Percentiles rank a stretch among this genome's conserved stretches.
phyloP scores from a whole-genome alignment of 352 stramenopile species.

The Phytophthora litchii region DNA sequence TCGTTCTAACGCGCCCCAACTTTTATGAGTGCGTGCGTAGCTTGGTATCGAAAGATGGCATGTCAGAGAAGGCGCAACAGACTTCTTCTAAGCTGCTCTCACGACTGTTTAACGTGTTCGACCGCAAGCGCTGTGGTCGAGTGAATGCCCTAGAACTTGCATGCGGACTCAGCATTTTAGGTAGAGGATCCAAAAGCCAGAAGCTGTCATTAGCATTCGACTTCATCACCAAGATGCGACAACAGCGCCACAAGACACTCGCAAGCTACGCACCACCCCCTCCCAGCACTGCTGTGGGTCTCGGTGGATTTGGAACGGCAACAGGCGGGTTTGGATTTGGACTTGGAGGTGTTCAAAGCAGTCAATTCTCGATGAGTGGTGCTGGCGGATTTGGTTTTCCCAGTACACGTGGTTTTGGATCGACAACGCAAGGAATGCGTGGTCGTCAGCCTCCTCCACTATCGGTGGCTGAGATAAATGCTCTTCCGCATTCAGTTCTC shows the following conservation, averaged over 20 bases:
- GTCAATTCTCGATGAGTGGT: slow-evolving; percentile 52
- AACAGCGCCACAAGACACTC: slow-evolving; percentile 75
- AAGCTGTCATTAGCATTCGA: slow-evolving; percentile 88
- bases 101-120: slow-evolving; percentile 86
- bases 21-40: slow-evolving; percentile 90
- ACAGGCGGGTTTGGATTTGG: slow-evolving; percentile 44
- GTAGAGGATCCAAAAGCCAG: slow-evolving; percentile 85
- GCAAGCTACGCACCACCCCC: slow-evolving; percentile 58
- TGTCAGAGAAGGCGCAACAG: slow-evolving; percentile 86
- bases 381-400: slow-evolving; percentile 54
- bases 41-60: slow-evolving; percentile 76
- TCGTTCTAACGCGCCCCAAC: slow-evolving; percentile 76
- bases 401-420: slow-evolving; percentile 54
- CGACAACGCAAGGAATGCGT: slow-evolving; percentile 31
- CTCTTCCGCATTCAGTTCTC: slow-evolving; percentile 78
- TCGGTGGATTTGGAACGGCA: slow-evolving; percentile 36
- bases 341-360: slow-evolving; percentile 44
- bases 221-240: slow-evolving; percentile 86
- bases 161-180: slow-evolving; percentile 85
- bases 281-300: slow-evolving; percentile 32
- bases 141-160: slow-evolving; percentile 88
- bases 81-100: slow-evolving; percentile 86
- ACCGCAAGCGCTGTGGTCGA: slow-evolving; percentile 79
- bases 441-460: slow-evolving; percentile 36
- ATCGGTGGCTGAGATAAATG: slow-evolving; percentile 54